These are phyloP conservation scores for Microglena sp. DNA, from an alignment of 139 green algal genomes.

Conservation along the genomic window DNA sequence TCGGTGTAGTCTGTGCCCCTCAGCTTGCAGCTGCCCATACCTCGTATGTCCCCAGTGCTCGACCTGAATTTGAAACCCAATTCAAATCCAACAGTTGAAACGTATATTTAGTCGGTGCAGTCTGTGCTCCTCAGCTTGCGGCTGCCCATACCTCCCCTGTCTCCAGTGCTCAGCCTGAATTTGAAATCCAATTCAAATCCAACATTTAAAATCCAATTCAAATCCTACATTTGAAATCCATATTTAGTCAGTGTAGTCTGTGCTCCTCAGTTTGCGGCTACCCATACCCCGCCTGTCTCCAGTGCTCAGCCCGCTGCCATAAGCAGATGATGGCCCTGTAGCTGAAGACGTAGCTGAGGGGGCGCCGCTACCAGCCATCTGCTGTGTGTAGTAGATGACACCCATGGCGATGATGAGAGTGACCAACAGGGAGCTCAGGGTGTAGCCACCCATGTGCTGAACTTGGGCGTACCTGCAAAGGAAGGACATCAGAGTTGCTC, in stretches of 20 bases:
- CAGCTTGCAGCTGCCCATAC: too few relatives aligned
- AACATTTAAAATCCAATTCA: too few relatives aligned
- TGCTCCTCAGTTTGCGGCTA: constrained; percentile 33
- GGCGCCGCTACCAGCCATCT: constrained; percentile 11
- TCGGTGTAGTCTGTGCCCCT: too few relatives aligned
- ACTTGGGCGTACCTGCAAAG: constrained; percentile 53
- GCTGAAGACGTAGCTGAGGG: constrained; percentile 2
- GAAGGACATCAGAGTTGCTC: background rate
- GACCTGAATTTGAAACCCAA: too few relatives aligned
- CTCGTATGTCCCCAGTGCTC: too few relatives aligned
- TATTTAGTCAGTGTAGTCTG: constrained; percentile 36
- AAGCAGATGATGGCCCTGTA: background rate
- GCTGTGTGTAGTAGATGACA: constrained; percentile 68
- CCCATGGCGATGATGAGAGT: constrained; percentile 77
- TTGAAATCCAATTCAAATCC: too few relatives aligned
- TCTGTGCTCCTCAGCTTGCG: constrained; percentile 43
- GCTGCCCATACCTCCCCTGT: background rate
- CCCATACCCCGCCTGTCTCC: background rate
- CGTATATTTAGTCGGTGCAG: constrained; percentile 25
- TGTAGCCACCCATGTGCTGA: constrained; percentile 57
- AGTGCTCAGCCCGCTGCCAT: background rate
- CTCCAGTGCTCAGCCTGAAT: background rate
- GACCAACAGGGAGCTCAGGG: constrained; percentile 67
- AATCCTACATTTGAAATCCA: background rate
- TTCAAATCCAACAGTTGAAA: too few relatives aligned